Percentiles rank a stretch among this genome's conserved stretches.
Conservation (phyloP, 148 eudicot genomes). For the Silene conica region DNA sequence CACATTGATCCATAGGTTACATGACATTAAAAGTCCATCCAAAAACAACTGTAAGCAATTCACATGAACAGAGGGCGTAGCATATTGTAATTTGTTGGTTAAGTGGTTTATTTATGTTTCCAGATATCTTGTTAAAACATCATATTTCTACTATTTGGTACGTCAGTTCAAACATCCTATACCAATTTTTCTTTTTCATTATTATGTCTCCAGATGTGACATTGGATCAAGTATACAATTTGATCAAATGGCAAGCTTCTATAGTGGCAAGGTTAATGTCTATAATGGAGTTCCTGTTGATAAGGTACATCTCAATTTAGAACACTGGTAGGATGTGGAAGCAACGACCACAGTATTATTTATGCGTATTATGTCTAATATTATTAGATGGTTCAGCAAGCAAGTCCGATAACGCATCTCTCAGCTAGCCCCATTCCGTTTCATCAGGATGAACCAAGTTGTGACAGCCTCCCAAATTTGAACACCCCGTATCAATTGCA, state of each 20-base stretch:
- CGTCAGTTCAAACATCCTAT: no score
- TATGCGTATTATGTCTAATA: constrained; percentile 20
- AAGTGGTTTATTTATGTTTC: no score
- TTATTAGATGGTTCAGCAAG: constrained; percentile 46
- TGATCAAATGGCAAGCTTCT: constrained; percentile 84
- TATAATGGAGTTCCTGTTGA: constrained; percentile 77
- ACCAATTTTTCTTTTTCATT: neutral
- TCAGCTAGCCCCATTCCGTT: constrained; percentile 67
- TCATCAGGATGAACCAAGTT: constrained; percentile 42
- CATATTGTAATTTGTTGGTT: no score
- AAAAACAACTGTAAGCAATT: no score
- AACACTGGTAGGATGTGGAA: neutral
- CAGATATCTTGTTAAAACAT: no score
- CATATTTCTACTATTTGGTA: no score
- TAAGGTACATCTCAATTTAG: constrained; percentile 44
- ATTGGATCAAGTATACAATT: constrained; percentile 35
- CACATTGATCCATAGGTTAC: no score
- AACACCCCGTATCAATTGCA: constrained; percentile 37
- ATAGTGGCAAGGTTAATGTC: constrained; percentile 87
- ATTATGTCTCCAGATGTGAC: constrained; percentile 44
- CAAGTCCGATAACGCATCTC: constrained; percentile 61
- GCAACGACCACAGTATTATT: neutral
- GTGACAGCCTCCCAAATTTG: constrained; percentile 37
- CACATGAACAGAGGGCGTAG: no score
- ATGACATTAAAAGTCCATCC: no score